A percentile compares a stretch with the other conserved stretches of the same genome.
phyloP scores from a whole-genome alignment of 108 stramenopile species.

The Skeletonema grethae region DNA sequence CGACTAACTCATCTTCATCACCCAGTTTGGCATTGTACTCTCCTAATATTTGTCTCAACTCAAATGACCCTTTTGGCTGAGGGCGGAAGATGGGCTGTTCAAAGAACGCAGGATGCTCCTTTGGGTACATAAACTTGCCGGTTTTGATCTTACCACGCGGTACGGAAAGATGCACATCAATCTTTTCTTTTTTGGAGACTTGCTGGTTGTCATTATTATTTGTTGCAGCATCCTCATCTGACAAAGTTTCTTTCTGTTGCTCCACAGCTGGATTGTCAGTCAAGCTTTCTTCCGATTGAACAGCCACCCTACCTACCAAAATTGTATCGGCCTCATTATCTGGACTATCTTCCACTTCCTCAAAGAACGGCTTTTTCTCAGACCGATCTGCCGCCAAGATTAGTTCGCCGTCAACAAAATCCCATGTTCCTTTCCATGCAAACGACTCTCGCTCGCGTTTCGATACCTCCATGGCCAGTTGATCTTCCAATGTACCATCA shows the following conservation, averaged over 20 bases:
- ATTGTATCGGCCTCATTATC: slow-evolving; percentile 61
- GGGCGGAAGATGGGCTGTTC: slow-evolving; percentile 77
- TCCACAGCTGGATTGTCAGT: slow-evolving; percentile 55
- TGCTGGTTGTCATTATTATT: slow-evolving; percentile 3
- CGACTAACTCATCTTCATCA: slow-evolving; percentile 44
- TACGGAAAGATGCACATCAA: slow-evolving; percentile 74
- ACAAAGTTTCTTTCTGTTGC: slow-evolving; percentile 31
- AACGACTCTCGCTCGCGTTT: slow-evolving; percentile 42
- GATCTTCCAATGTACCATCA: slow-evolving; percentile 26
- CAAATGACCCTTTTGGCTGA: slow-evolving; percentile 57
- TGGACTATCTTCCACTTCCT: slow-evolving; percentile 18
- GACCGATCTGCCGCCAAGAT: slow-evolving; percentile 82
- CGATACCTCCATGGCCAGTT: slow-evolving; percentile 33
- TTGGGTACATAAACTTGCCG: slow-evolving; percentile 82
- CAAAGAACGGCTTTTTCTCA: slow-evolving; percentile 45
- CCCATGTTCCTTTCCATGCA: slow-evolving; percentile 74
- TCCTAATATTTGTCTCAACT: slow-evolving; percentile 73
- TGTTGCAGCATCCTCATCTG: slow-evolving; percentile 8
- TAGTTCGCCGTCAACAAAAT: slow-evolving; percentile 73
- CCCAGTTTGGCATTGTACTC: slow-evolving; percentile 56
- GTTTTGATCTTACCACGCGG: slow-evolving; percentile 75
- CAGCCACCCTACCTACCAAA: slow-evolving; percentile 69
- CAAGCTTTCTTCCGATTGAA: slow-evolving; percentile 50
- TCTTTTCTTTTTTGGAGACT: slow-evolving; percentile 6
- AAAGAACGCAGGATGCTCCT: slow-evolving; percentile 76